Conservation (phyloP, 2,329 filamentous ascomycete genomes). For the Clonostachys rhizophaga region DNA sequence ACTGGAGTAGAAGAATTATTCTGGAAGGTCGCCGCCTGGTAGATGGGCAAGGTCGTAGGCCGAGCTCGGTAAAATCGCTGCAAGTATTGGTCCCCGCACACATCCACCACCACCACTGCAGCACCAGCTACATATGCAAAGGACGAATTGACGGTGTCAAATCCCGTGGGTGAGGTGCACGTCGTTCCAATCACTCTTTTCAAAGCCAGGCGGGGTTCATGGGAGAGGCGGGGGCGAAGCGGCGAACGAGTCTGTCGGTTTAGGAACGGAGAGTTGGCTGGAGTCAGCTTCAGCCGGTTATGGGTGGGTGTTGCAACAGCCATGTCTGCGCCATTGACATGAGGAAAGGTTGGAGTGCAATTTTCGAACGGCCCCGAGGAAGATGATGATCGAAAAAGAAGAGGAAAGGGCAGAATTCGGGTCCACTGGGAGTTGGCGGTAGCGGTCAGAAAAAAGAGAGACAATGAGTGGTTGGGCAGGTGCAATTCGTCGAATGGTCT, state of each 20-base stretch:
- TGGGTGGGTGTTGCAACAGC: slow-evolving; percentile 48
- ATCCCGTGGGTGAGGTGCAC: slow-evolving; percentile 76
- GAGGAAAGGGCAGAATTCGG: too few species aligned
- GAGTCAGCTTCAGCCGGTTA: slow-evolving; percentile 64
- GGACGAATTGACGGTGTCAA: slow-evolving; percentile 71
- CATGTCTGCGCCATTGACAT: slow-evolving; percentile 52
- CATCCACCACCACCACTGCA: slow-evolving; percentile 82
- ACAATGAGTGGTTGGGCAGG: too few species aligned
- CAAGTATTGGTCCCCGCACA: slow-evolving; percentile 62
- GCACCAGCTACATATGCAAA: slow-evolving; percentile 94
- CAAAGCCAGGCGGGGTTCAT: slow-evolving; percentile 64
- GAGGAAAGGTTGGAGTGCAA: neutral
- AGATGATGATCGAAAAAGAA: too few species aligned
- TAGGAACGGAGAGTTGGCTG: slow-evolving; percentile 70
- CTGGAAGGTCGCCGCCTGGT: slow-evolving; percentile 50
- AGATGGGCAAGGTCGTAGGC: slow-evolving; percentile 66
- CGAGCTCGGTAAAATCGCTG: slow-evolving; percentile 91
- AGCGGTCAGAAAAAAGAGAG: too few species aligned
- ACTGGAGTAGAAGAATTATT: slow-evolving; percentile 44
- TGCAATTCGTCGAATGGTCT: too few species aligned
- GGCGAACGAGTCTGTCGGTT: slow-evolving; percentile 61
- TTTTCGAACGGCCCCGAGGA: neutral
- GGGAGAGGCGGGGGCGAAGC: slow-evolving; percentile 41
- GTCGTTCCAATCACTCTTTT: slow-evolving; percentile 89
- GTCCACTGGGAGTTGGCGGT: too few species aligned